Evolutionary conservation across 441 rosid genomes (phyloP).

Genomic region (Adansonia gregorii): DNA sequence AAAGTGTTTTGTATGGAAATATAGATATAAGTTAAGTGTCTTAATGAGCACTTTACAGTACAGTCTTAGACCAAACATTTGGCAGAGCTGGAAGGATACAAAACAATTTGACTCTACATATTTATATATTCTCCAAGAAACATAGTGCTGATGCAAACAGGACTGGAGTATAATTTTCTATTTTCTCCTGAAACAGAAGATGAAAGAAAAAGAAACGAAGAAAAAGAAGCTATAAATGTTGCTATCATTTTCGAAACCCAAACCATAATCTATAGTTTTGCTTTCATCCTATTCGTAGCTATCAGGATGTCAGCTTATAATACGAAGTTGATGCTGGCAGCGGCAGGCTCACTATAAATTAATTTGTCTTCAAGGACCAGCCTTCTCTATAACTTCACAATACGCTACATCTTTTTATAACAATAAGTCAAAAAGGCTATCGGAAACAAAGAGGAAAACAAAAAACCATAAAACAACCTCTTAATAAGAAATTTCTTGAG

Average conservation of each 20-base stretch:
- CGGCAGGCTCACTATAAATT: slow-evolving; percentile 22
- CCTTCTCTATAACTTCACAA: slow-evolving; percentile 42
- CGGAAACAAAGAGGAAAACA: slow-evolving; percentile 37
- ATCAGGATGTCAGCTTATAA: slow-evolving; percentile 38
- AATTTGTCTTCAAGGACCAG: slow-evolving; percentile 33
- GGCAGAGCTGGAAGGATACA: slow-evolving; percentile 34
- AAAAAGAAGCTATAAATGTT: slow-evolving; percentile 36
- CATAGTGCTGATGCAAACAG: slow-evolving; percentile 32
- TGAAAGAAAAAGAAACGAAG: slow-evolving; percentile 25
- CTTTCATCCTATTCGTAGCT: neutral
- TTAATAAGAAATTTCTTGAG: slow-evolving; percentile 19
- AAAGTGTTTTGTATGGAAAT: neutral
- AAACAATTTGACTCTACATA: slow-evolving; percentile 37
- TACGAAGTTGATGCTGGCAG: slow-evolving; percentile 34
- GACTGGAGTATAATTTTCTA: neutral
- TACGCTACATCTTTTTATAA: slow-evolving; percentile 42
- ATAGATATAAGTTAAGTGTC: neutral
- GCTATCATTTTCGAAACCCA: slow-evolving; percentile 25
- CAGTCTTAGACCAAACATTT: slow-evolving; percentile 7
- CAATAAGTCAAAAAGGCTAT: slow-evolving; percentile 30
- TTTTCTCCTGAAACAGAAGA: too few relatives aligned
- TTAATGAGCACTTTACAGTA: neutral
- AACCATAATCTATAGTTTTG: slow-evolving; percentile 25
- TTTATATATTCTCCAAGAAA: slow-evolving; percentile 17
- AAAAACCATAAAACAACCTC: slow-evolving; percentile 38